Conservation (phyloP, 495 filamentous ascomycete species). For the Pyrenula massariospora region DNA sequence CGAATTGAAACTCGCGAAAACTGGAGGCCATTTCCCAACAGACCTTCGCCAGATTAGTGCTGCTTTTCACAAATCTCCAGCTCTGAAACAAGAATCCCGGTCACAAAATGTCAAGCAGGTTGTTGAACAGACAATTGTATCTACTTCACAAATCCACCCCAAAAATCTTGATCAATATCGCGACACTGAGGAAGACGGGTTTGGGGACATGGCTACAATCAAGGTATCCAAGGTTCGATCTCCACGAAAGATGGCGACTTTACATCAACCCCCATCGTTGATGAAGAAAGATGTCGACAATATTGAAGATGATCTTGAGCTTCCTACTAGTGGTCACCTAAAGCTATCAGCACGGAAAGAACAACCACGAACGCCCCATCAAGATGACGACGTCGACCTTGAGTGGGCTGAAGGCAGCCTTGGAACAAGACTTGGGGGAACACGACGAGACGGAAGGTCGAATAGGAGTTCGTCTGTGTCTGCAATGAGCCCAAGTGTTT, state of each 20-base stretch:
- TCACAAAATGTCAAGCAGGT: background rate
- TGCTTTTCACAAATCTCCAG: slow-evolving; percentile 23
- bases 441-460: slow-evolving; percentile 61
- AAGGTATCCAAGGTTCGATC: slow-evolving; percentile 51
- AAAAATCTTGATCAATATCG: slow-evolving; percentile 44
- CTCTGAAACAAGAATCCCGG: slow-evolving; percentile 13
- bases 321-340: slow-evolving; percentile 49
- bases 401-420: slow-evolving; percentile 90
- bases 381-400: slow-evolving; percentile 65
- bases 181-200: slow-evolving; percentile 48
- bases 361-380: slow-evolving; percentile 39
- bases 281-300: slow-evolving; percentile 41
- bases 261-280: slow-evolving; percentile 41
- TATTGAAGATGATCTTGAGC: slow-evolving; percentile 68
- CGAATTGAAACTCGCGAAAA: slow-evolving; percentile 50
- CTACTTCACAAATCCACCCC: slow-evolving; percentile 12
- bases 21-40: slow-evolving; percentile 55
- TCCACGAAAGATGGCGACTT: slow-evolving; percentile 32
- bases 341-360: slow-evolving; percentile 48
- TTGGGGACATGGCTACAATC: slow-evolving; percentile 56
- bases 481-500: slow-evolving; percentile 78
- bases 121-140: background rate
- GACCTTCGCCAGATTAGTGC: slow-evolving; percentile 50
- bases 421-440: slow-evolving; percentile 78
- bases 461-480: slow-evolving; percentile 77